Percentiles rank a stretch among this genome's conserved stretches.
Conservation (phyloP, 352 stramenopile species). For the Pythium insidiosum region DNA sequence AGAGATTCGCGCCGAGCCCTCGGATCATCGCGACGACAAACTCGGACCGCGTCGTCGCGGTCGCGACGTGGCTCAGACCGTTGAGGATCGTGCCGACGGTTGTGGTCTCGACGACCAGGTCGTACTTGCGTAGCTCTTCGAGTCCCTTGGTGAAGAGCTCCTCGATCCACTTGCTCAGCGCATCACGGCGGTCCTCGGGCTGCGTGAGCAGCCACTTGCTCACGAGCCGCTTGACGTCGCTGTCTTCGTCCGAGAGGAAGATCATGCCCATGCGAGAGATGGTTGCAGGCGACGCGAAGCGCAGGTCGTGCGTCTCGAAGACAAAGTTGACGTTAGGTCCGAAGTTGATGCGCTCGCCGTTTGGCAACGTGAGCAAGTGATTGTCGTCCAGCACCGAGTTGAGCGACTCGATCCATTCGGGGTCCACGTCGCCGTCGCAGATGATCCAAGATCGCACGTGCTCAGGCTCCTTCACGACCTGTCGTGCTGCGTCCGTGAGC, state of each 20-base stretch:
- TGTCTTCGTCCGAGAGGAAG: conserved; percentile 91
- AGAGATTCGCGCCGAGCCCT: conserved; percentile 90
- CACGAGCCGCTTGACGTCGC: conserved; percentile 67
- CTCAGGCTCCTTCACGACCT: conserved; percentile 87
- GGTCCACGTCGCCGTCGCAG: conserved; percentile 94
- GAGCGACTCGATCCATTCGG: conserved; percentile 95
- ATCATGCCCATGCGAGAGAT: conserved; percentile 97
- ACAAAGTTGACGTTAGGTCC: conserved; percentile 95
- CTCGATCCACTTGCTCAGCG: conserved; percentile 86
- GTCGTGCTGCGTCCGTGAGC: conserved; percentile 87
- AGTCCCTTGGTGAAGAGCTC: conserved; percentile 87
- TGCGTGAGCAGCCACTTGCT: conserved; percentile 76
- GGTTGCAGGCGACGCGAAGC: conserved; percentile 93
- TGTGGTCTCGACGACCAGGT: conserved; percentile 88
- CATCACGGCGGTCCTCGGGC: conserved; percentile 30
- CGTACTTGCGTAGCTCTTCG: conserved; percentile 81
- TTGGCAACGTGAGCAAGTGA: conserved; percentile 92
- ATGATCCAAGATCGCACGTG: conserved; percentile 92
- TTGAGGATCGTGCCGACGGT: conserved; percentile 93
- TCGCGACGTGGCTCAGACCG: conserved; percentile 82
- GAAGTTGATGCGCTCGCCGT: conserved; percentile 95
- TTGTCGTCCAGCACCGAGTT: conserved; percentile 97
- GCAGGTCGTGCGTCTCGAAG: conserved; percentile 94
- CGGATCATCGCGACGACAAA: conserved; percentile 91
- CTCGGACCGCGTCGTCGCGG: conserved; percentile 57